Evolutionary conservation across 805 yeast species (phyloP), one percentile per base, ranked within the genome.

Genomic region (Dipodascus albidus): DNA sequence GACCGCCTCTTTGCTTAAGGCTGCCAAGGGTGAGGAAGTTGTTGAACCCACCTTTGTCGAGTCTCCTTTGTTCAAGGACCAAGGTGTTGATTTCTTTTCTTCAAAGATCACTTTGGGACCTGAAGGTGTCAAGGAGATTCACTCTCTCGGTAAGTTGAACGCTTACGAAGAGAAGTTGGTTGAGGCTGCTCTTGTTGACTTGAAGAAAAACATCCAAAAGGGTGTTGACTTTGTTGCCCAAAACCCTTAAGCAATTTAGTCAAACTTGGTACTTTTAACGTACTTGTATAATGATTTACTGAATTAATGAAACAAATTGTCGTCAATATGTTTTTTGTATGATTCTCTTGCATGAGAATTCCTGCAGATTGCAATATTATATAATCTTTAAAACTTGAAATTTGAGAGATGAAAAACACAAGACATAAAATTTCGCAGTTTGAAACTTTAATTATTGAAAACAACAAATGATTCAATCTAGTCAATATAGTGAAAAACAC

Each of bases 1-100:
- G 70, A 83, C 90, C 47, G 79, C 77, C 67, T 73, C 84, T 57
- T 60, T 67, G 50, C 61, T 68, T 23, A 61, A 71, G 53, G 69
- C 71, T 44, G 59, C 70, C 65, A 74, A 61, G 69, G 73, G 74
- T 52, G 67, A 75, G 65, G 57, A 66, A 56, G 71, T 77, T 62
- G 68, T 74, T 52, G 86, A 82, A 70, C 77, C 79, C 62, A 65
- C 82, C 52, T 76, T 69, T 60, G 78, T 77, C 61, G 78, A 85
- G 72, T 80, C 85, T 57, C 91, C 91, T 61, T 77, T 84, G 68
- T 85, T 80, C 82, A 81, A 82, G 78, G 66, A 69, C 54, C 96
- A 90, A 77, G 98, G 98, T 69, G 86, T 93, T 65, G 91, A 88
- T 59, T 93, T 90, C 86, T 93, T 93, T 79, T 89, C 98, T 53